phyloP scores from a whole-genome alignment of 2,329 filamentous ascomycete genomes.

The Colletotrichum tropicicola region DNA sequence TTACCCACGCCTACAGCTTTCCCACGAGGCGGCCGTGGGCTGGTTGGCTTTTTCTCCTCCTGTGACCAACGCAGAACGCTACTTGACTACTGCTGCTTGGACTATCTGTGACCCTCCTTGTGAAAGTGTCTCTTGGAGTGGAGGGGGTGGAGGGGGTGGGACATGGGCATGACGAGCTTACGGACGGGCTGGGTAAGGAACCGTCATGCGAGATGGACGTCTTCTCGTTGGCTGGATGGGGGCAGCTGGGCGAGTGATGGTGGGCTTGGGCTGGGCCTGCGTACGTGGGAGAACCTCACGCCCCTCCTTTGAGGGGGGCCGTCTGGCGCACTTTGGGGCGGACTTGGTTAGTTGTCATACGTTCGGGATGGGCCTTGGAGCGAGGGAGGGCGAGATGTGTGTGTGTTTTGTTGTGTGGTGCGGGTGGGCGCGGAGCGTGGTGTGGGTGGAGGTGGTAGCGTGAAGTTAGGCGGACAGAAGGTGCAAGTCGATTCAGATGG shows the following conservation, averaged over 20 bases:
- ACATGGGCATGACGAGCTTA: conserved; percentile 19
- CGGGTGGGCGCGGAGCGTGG: background rate
- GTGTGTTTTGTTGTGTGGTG: background rate
- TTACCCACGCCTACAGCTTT: background rate
- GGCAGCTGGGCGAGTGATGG: background rate
- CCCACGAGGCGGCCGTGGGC: conserved; percentile 7
- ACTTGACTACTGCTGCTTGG: background rate
- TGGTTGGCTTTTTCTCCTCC: background rate
- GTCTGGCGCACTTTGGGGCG: background rate
- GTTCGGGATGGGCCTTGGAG: conserved; percentile 25
- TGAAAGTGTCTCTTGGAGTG: conserved; percentile 9
- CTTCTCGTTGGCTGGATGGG: conserved; percentile 27
- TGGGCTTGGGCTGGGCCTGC: conserved; percentile 10
- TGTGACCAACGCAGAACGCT: conserved; percentile 18
- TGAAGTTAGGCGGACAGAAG: too few species aligned
- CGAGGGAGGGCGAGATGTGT: background rate
- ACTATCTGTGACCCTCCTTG: conserved; percentile 10
- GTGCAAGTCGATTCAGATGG: background rate
- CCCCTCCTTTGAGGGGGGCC: conserved; percentile 1
- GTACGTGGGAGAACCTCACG: background rate
- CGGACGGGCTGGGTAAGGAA: conserved; percentile 14
- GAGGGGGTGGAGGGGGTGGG: conserved; percentile 1
- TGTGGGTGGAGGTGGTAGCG: background rate
- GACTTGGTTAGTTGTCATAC: conserved; percentile 17
- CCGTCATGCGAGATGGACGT: conserved; percentile 27